Base-by-base conservation (phyloP, 2,329 filamentous ascomycete species). In the Paracoccidioides lutzii region DNA sequence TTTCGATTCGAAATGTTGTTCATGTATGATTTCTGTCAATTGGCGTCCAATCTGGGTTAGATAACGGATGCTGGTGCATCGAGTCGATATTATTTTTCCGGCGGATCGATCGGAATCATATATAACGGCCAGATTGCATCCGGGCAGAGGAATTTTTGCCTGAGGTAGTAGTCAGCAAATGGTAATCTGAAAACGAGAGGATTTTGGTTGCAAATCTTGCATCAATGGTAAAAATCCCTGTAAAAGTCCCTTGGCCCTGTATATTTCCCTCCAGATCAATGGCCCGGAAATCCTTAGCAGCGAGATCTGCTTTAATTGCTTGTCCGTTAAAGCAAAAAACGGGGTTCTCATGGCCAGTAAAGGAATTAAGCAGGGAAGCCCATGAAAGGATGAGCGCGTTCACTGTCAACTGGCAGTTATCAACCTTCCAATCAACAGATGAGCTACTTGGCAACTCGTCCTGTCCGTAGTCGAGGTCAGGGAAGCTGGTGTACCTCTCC, bases 321-420 rank as follows among this genome's bases (percentile, higher is more conserved):
- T 53, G 50, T 22, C 61, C 61, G 48, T 70, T 62, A 38, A 68
- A 51, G 14, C 56, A 43, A 56, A 72, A 69, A 15, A 67, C 62
- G n/a, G 67, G 68, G 33, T 48, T 57, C 51, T 69, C 64, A 40
- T 69, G 64, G 37, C 62, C 63, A n/a, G 68, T 70, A 51, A 67
- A 65, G 37, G 61, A 59, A 44, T 60, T 59, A 49, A 71, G 59
- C 15, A 69, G 59, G 3, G 57, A 30, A 33, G 67, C 68, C 68
- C 69, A 71, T 15, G 60, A 59, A 46, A 57, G 46, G 33, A 56
- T 42, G 22, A 61, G 41, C 6, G 50, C 37, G 28, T 58, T 52
- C 22, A 59, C 28, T n/a, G 53, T 32, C 32, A 58, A 49, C 12
- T 40, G 33, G 40, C 40, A 32, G 42, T 7, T 32, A 10, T 50